Evolutionary conservation across 1,284 basidiomycete species (phyloP), one percentile per base, ranked within the genome.

Genomic region (Stygiomarasmius scandens): DNA sequence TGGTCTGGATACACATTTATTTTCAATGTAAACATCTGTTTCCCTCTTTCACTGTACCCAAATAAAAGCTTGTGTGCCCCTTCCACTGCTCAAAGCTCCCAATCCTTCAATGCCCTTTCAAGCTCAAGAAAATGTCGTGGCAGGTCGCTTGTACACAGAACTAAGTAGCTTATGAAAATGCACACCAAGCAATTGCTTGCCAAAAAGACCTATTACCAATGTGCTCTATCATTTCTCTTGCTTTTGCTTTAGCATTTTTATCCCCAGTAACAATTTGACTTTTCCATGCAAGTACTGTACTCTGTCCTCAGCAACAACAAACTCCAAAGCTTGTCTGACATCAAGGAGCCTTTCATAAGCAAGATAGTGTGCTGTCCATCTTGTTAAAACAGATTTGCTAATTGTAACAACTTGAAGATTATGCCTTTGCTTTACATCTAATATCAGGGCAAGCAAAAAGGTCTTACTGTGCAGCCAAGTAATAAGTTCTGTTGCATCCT

Each of bases 281-380:
- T 2, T 64, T 44, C 14, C 19, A 64, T 55, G 47, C 14, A 41
- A 58, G 43, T 49, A 32, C 29, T 67, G 60, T n/a, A n/a, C n/a
- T n/a, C n/a, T n/a, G 8, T 64, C 58, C 16, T 22, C 29, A 23
- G 64, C 46, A n/a, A 65, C 41, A 23, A 48, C 20, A 43, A 52
- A 55, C 2, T 60, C 20, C 2, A 75, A 55, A 0, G 64, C 29
- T 10, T 27, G 20, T 2, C 59, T 45, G 20, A 74, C 60, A 2
- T 69, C 60, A 24, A 71, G 58, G 10, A 75, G 66, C 12, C 61
- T 53, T 14, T 41, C 12, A 47, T 63, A 68, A 22, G 69, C 65
- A 34, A 69, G 62, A 55, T 71, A 73, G 59, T 74, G 71, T 14
- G 70, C 59, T 0, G 69, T 66, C 73, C 72, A 75, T 12, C 60